Percentiles rank a stretch among this genome's conserved stretches.
Conservation (phyloP, 306 rosid species). For the Trifolium pratense region DNA sequence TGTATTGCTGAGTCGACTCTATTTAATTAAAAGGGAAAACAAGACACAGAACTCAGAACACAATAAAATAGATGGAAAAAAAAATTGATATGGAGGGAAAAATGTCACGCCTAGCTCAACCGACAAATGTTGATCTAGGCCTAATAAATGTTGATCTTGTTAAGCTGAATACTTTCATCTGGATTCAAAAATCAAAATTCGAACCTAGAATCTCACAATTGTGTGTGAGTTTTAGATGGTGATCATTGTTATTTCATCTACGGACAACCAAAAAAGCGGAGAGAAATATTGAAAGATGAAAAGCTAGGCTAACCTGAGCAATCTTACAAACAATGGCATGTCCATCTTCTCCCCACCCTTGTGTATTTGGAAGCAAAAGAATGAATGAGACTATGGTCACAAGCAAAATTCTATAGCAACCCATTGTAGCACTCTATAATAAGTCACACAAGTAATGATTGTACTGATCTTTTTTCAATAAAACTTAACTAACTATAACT, state of each 20-base stretch:
- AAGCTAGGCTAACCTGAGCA: slow-evolving; percentile 62
- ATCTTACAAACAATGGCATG: slow-evolving; percentile 69
- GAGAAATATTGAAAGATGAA: too few relatives aligned
- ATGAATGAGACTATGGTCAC: slow-evolving; percentile 39
- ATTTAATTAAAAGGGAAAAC: neutral
- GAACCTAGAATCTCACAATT: too few relatives aligned
- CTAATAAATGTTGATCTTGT: too few relatives aligned
- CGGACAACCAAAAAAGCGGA: too few relatives aligned
- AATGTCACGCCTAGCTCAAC: too few relatives aligned
- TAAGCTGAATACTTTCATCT: too few relatives aligned
- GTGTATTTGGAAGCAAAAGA: slow-evolving; percentile 53
- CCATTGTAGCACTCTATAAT: slow-evolving; percentile 37
- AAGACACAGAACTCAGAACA: neutral
- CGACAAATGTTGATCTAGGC: too few relatives aligned
- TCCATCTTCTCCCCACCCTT: slow-evolving; percentile 81
- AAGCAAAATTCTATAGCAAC: slow-evolving; percentile 27
- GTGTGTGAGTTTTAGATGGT: too few relatives aligned
- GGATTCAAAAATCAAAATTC: too few relatives aligned
- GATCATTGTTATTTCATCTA: too few relatives aligned
- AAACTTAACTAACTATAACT: neutral
- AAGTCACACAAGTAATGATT: neutral
- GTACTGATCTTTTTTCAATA: neutral
- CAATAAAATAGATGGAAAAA: too few relatives aligned
- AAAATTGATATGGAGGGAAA: too few relatives aligned
- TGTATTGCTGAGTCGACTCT: slow-evolving; percentile 60